Base-by-base conservation (phyloP, 1,284 basidiomycete genomes). In the Pseudozyma flocculosa region DNA sequence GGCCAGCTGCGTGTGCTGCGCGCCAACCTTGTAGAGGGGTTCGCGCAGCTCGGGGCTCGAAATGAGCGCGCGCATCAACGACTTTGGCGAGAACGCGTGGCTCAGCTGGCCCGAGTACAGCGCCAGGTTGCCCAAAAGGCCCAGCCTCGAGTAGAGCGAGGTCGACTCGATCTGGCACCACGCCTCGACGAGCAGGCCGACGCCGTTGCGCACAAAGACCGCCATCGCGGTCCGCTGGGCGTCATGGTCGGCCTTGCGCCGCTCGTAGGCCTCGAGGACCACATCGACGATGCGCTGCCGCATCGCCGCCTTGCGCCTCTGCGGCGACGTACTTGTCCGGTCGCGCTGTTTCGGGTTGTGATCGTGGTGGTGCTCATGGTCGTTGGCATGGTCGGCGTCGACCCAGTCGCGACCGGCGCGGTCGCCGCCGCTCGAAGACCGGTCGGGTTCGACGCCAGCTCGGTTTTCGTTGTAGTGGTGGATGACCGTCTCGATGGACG, bases 151-250 rank as follows among this genome's bases (percentile, higher is more conserved):
- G 17, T 57, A 47, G 7, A 65, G 51, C 21, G 62, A 60, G 32
- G 49, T 55, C 11, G 57, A 65, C 39, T 65, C 62, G 37, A 65
- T 54, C 44, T 48, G 56, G 17, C 54, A 47, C 62, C 62, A 65
- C 23, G 60, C 62, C 26, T 65, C 62, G 26, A 61, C 51, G 21
- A 65, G 40, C 62, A 21, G 15, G 36, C 18, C 36, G 8, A 37
- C 4, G 7, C 36, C 26, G 7, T 29, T 11, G 26, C 7, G 7
- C 26, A 11, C 26, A 29, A 29, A 29, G 26, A 11, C 7, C 26
- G 26, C 26, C 26, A 29, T 29, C 26, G 26, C 26, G n/a, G n/a
- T n/a, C n/a, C n/a, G n/a, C n/a, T n/a, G n/a, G n/a, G n/a, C n/a
- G n/a, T n/a, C n/a, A n/a, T n/a, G n/a, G 26, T 7, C 7, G 26